phyloP scores from a whole-genome alignment of 345 rosid genomes.

The Salix arbutifolia region DNA sequence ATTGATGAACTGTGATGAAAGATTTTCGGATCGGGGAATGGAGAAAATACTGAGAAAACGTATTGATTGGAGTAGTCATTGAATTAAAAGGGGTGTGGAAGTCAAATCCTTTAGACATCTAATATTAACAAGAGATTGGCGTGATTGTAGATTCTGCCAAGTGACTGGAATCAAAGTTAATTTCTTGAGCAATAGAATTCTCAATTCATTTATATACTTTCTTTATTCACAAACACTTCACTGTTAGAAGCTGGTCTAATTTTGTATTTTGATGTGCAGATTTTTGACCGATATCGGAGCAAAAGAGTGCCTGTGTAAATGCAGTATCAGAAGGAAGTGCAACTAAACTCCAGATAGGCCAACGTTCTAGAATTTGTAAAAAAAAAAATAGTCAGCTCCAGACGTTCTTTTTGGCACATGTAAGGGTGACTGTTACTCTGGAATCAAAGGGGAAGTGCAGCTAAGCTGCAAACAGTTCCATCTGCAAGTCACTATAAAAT shows the following conservation, averaged over 20 bases:
- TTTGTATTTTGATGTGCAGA: conserved; percentile 33
- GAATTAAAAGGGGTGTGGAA: background rate
- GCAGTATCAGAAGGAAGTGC: background rate
- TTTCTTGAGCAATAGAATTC: background rate
- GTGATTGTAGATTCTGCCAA: background rate
- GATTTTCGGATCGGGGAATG: background rate
- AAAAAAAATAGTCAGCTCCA: background rate
- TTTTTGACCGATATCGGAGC: conserved; percentile 51
- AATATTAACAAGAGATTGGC: background rate
- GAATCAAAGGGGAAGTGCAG: background rate
- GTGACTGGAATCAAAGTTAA: background rate
- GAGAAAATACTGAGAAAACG: no score
- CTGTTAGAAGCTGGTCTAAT: background rate
- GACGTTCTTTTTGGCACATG: background rate
- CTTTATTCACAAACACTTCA: background rate
- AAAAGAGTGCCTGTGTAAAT: conserved; percentile 53
- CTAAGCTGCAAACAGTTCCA: background rate
- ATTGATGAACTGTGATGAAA: no score
- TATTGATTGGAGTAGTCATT: background rate
- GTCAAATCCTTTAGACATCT: background rate
- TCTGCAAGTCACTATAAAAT: conserved; percentile 5
- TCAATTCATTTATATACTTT: background rate
- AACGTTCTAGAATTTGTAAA: conserved; percentile 2
- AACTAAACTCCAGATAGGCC: conserved; percentile 4
- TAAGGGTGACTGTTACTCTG: background rate